Conservation (phyloP, 1,284 basidiomycete species). For the Coniferiporia sulphurascens region DNA sequence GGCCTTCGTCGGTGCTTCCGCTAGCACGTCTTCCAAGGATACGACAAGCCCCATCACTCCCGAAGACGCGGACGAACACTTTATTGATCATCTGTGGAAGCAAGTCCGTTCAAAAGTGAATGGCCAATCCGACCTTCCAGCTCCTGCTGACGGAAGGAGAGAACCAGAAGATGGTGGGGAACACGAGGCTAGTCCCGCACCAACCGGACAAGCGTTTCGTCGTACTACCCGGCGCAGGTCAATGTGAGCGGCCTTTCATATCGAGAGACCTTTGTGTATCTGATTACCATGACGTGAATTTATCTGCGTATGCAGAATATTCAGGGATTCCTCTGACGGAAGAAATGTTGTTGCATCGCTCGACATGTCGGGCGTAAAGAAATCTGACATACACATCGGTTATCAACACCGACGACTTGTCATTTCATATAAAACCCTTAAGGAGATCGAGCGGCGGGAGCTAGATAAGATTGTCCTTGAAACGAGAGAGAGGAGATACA, state of each 20-base stretch:
- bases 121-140: background rate
- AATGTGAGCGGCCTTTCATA: background rate
- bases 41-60: constrained; percentile 7
- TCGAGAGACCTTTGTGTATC: background rate
- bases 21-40: constrained; percentile 2
- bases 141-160: background rate
- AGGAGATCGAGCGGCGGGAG: constrained; percentile 55
- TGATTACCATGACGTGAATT: background rate
- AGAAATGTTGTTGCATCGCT: constrained; percentile 36
- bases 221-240: background rate
- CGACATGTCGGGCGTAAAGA: constrained; percentile 59
- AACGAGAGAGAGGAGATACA: constrained; percentile 48
- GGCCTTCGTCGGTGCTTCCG: background rate
- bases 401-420: constrained; percentile 59
- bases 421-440: constrained; percentile 59
- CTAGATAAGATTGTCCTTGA: constrained; percentile 55
- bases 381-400: constrained; percentile 68
- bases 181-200: background rate
- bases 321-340: constrained; percentile 7
- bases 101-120: constrained; percentile 7
- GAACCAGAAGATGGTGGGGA: background rate
- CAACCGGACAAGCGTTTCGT: background rate
- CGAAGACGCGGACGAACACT: constrained; percentile 8
- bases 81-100: constrained; percentile 14
- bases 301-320: background rate